Evolutionary conservation across 345 rosid genomes (phyloP).

Genomic region (Pistacia integerrima): DNA sequence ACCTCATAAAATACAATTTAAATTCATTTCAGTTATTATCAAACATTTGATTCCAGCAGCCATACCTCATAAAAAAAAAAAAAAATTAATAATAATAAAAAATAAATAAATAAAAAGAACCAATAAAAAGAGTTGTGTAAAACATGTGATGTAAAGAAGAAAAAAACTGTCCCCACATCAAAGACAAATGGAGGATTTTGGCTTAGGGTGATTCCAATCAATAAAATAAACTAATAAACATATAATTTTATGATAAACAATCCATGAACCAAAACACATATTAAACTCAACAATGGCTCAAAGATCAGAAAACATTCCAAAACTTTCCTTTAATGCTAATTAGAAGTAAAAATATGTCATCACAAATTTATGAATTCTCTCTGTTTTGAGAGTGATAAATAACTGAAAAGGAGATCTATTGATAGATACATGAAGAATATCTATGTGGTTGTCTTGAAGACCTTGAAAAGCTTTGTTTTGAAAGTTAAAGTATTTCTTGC

Average conservation of each 20-base stretch:
- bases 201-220: neutral
- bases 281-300: neutral
- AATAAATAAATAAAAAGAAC: too few species aligned
- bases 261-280: constrained; percentile 2
- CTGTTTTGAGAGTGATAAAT: neutral
- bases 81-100: too few species aligned
- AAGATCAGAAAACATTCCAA: neutral
- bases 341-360: neutral
- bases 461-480: neutral
- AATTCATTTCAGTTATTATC: neutral
- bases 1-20: neutral
- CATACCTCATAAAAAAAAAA: too few species aligned
- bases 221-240: neutral
- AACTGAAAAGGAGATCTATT: neutral
- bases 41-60: neutral
- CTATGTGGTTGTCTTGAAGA: neutral
- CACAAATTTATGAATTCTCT: neutral
- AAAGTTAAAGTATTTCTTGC: constrained; percentile 1
- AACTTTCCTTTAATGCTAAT: neutral
- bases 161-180: neutral
- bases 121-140: neutral
- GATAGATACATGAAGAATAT: neutral
- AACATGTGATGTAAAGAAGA: neutral
- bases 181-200: neutral
- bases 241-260: neutral